phyloP scores from a whole-genome alignment of 2,329 filamentous ascomycete genomes.

The Fusarium veterinarium region DNA sequence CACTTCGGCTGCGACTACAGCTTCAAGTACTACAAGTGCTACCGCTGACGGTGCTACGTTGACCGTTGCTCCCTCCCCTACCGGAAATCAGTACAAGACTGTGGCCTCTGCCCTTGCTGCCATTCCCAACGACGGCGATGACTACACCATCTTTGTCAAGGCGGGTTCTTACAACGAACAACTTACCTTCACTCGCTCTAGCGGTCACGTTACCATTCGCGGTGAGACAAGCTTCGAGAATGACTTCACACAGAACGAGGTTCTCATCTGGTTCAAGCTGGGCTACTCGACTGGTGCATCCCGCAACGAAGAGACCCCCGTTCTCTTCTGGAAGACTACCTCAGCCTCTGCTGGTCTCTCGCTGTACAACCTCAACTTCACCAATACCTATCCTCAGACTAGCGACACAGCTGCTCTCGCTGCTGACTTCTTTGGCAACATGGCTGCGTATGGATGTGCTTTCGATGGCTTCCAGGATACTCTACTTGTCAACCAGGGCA shows the following conservation, averaged over 20 bases:
- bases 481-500: constrained; percentile 58
- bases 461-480: constrained; percentile 63
- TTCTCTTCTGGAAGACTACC: constrained; percentile 59
- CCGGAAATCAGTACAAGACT: constrained; percentile 53
- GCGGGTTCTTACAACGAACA: constrained; percentile 41
- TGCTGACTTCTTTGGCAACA: constrained; percentile 49
- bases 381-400: constrained; percentile 58
- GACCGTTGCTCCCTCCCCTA: constrained; percentile 49
- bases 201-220: constrained; percentile 32
- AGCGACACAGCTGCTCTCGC: constrained; percentile 56
- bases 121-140: constrained; percentile 45
- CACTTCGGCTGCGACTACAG: constrained; percentile 13
- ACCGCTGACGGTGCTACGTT: constrained; percentile 13
- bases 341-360: constrained; percentile 59
- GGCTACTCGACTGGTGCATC: constrained; percentile 50
- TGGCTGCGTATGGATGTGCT: constrained; percentile 54
- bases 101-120: constrained; percentile 57
- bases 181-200: constrained; percentile 25
- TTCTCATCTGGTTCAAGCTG: constrained; percentile 34
- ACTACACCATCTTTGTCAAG: constrained; percentile 41
- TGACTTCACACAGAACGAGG: constrained; percentile 38
- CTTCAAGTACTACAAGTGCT: constrained; percentile 13
- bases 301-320: constrained; percentile 56
- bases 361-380: constrained; percentile 70
- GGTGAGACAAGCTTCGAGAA: constrained; percentile 39